Base-by-base conservation (phyloP, 2,329 filamentous ascomycete species). In the Fusarium acutatum region DNA sequence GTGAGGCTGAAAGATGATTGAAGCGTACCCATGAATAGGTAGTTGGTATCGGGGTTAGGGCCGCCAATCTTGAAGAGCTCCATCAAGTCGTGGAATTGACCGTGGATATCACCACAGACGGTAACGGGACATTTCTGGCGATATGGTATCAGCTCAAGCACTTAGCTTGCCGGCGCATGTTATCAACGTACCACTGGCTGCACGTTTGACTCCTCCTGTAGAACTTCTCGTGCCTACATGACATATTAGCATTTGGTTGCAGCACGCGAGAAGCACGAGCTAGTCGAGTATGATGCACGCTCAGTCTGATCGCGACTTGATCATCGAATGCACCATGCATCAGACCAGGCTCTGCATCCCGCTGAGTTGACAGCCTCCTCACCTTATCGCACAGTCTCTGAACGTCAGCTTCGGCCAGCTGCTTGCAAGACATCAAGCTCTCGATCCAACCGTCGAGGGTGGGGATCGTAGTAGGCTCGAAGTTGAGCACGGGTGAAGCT, bases 51-150 rank as follows among this genome's bases (percentile, higher is more conserved):
- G 76, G 96, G 96, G 82, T 97, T 98, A 69, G 95, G 95, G 61
- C 96, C 96, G 78, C 96, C 96, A 83, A 99, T 98, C 87, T 97
- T 97, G 90, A 99, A 99, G 60, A 99, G 91, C 86, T 99, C 96
- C 95, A 99, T 98, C 83, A 99, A 86, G 82, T 99, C 96, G 84
- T 98, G 96, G 83, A 98, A 98, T 85, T 99, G 96, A 76, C 96
- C 96, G 84, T 99, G 96, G 82, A 99, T 99, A 85, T 99, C 96
- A 83, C 96, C 96, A 84, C 96, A 98, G 72, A 99, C 96, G 64
- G 96, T 99, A 76, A 98, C 96, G 49, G 96, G 96, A 83, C 96
- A 98, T 96, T 98, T 98, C 93, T 95, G 74, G 67, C 52, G 40
- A 65, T n/a, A 40, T 34, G 34, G 34, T 38, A 78, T 81, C 77